Evolutionary conservation across 176 grass and related monocot species (phyloP), one percentile per base, ranked within the genome.

Genomic region (Zea mays): DNA sequence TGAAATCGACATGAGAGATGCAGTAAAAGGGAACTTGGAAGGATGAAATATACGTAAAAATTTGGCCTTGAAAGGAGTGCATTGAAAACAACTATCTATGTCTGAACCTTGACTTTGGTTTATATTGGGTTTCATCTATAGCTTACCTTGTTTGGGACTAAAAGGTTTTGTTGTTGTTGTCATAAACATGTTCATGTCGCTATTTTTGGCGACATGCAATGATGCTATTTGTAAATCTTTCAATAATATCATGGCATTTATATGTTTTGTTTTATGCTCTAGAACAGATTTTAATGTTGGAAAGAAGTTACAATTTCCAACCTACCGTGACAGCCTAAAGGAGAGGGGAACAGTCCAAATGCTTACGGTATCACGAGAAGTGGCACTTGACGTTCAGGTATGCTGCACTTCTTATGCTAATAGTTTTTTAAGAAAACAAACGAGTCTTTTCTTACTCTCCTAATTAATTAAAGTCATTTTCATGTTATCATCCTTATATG

Each of bases 301-400:
- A 47, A 99, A 99, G 74, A 99, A 89, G 62, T 63, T 92, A 20
- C 87, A 90, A 77, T 78, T 95, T 72, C 96, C 96, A 21, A 90
- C 90, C 76, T 99, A 93, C 77, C 92, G 87, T 89, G 92, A 90
- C 50, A 83, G 92, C 75, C 80, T 99, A 65, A 95, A 79, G 70
- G 92, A 99, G 71, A 74, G 87, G 59, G 87, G 83, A 83, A 99
- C 87, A 21, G 68, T 99, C 56, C 96, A 99, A 90, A 99, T 99
- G 90, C 66, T 99, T 27, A 99, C 96, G 20, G 67, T 92, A 27
- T 95, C 96, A 68, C 83, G 92, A 69, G 96, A 99, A 90, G 92
- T 93, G 16, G 96, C 96, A 68, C 86, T 99, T 87, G 92, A 99
- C 81, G 85, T 99, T 88, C 96, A 99, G 92, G 96, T 95, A 90